Evolutionary conservation across 1,139 yeast genomes (phyloP), one percentile per base, ranked within the genome.

Genomic region (Lodderomyces jiufengensis): DNA sequence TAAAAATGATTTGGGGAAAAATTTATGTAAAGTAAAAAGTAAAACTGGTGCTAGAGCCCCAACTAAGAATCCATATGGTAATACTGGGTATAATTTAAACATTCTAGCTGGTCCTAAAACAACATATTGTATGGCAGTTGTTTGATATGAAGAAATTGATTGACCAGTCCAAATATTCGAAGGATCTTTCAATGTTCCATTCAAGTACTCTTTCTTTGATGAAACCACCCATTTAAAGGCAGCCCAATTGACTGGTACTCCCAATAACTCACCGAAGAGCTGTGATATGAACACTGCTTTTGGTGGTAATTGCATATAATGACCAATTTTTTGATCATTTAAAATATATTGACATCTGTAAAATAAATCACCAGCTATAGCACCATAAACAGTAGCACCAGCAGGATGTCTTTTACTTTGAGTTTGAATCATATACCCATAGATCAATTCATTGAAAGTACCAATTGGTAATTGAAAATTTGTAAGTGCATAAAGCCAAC

Each of bases 141-240:
- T 65, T 43, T 72, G 70, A 39, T 61, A 62, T n/a, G 60, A 52
- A 25, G 59, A 57, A 22, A 72, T 57, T 4, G 55, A 45, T 46
- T 73, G 78, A 2, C 75, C 78, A 1, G 78, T 71, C 78, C 78
- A 73, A 47, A 73, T 78, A 44, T 70, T 71, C 18, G 70, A 50
- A 0, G 74, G 73, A 44, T 73, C 78, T 1, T 42, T 50, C 25
- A 53, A 50, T 1, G 51, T 45, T 1, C 78, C 78, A 10, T 52
- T 50, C 30, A 73, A 50, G 39, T 48, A 73, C 2, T 60, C 68
- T 36, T 55, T 43, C 41, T 73, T 73, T 21, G 66, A 51, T 5
- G 46, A 44, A 30, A 73, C 44, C 9, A 72, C 74, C 77, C 78
- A 73, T 34, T 63, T 53, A 31, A 71, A 51, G 1, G 76, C 70